Evolutionary conservation across 345 rosid species (phyloP).

Genomic region (Eucalyptus tenuipes): DNA sequence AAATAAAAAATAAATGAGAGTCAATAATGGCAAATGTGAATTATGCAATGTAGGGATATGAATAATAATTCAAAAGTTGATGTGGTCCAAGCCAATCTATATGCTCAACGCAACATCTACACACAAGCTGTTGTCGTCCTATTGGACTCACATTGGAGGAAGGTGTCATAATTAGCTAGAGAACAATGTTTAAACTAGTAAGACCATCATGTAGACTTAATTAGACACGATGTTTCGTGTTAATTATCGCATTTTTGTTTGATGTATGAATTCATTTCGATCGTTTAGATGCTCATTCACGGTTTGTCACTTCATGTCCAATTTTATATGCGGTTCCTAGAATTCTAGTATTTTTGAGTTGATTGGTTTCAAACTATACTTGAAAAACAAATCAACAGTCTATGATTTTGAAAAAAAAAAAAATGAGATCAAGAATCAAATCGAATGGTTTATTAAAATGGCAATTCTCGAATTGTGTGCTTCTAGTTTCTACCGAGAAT

Average conservation of each 20-base stretch:
- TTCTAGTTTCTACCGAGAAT: fast-evolving
- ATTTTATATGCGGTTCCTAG: not conserved
- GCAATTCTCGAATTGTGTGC: not conserved
- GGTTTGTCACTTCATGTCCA: not conserved
- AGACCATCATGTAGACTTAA: not conserved
- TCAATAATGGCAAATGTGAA: not conserved
- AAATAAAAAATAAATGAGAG: not conserved
- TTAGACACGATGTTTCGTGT: not conserved
- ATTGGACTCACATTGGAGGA: not conserved
- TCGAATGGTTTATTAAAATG: not conserved
- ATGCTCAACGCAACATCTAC: fast-evolving
- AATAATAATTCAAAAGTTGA: not conserved
- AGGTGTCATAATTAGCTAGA: not conserved
- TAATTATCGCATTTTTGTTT: not conserved
- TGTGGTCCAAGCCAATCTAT: not conserved
- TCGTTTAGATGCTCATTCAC: not conserved
- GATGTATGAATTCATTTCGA: not conserved
- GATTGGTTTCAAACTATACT: not conserved
- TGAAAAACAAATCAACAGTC: not conserved
- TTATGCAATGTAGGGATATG: not conserved
- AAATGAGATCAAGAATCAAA: not conserved
- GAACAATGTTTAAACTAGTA: not conserved
- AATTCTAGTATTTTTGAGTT: not conserved
- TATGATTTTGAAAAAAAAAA: not conserved
- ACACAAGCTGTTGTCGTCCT: not conserved